Evolutionary conservation across 2,329 filamentous ascomycete species (phyloP), one percentile per base, ranked within the genome.

Genomic region (Fusarium clavum): DNA sequence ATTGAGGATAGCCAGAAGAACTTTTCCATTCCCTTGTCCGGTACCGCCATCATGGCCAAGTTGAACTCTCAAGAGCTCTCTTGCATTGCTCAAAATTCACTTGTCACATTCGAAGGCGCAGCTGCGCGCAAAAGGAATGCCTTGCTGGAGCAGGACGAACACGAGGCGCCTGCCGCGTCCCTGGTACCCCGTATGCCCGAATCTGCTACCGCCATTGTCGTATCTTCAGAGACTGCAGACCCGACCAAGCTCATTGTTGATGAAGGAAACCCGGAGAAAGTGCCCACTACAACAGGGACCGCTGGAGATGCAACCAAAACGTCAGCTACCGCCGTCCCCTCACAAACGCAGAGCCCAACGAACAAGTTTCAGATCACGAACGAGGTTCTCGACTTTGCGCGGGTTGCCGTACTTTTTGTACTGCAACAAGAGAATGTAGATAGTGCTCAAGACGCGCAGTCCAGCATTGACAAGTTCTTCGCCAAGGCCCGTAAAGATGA

Each of bases 1-100:
- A 86, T 98, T 58, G 79, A 86, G 14, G 85, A 86, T 47, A 88
- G 92, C 0, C 80, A 88, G 63, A 76, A 81, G 24, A 92, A 93
- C 72, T 98, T 93, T 80, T 90, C 90, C 5, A 87, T 99, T 47
- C 88, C 92, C 0, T 86, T 99, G 1, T 88, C 92, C 46, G 85
- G 88, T 6, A 88, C 88, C 1, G 85, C 85, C 10, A 87, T 98
- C 54, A 81, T 97, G 58, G 89, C 90, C 3, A 87, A 94, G 49
- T 93, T 98, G 79, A 95, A 92, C 75, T 81, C 86, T 8, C 88
- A 87, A 32, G 91, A 91, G 69, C 83, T 97, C 18, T 94, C 92
- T 57, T 99, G 96, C 79, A 88, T 89, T 11, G 89, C 91, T 0
- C 92, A 98, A 78, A 98, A 98, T 75, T 91, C 94, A 0, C 85